Evolutionary conservation across 2,329 filamentous ascomycete species (phyloP).

Genomic region (Tetracladium maxilliforme): DNA sequence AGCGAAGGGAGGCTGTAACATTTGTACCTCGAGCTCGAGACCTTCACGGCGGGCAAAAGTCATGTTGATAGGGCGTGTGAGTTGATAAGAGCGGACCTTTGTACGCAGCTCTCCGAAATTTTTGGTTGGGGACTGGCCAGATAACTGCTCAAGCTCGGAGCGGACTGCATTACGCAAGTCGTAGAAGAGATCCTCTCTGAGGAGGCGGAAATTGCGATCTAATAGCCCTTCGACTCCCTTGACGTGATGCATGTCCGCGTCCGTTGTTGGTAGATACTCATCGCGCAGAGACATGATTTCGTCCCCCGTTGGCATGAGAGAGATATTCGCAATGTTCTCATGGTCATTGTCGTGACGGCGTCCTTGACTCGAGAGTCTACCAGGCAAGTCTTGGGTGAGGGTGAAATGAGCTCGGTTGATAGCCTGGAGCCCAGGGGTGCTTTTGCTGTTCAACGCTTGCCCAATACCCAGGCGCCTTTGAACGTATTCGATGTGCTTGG

Average conservation of each 20-base stretch:
- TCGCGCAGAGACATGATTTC: slow-evolving; percentile 26
- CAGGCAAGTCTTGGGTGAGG: slow-evolving; percentile 16
- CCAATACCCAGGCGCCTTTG: too few relatives aligned
- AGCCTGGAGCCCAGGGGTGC: too few relatives aligned
- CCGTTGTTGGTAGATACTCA: slow-evolving; percentile 27
- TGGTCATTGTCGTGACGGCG: slow-evolving; percentile 34
- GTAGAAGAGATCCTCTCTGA: slow-evolving; percentile 39
- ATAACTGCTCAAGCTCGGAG: slow-evolving; percentile 21
- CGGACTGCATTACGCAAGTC: slow-evolving; percentile 33
- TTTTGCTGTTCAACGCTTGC: too few relatives aligned
- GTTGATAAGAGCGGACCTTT: too few relatives aligned
- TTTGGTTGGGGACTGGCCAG: too few relatives aligned
- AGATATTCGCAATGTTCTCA: slow-evolving; percentile 26
- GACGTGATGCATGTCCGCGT: slow-evolving; percentile 22
- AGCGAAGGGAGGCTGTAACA: too few relatives aligned
- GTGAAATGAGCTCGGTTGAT: too few relatives aligned
- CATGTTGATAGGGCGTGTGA: too few relatives aligned
- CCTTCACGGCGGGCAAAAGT: too few relatives aligned
- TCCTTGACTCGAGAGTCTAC: slow-evolving; percentile 14
- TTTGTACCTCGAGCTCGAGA: too few relatives aligned
- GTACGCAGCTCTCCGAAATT: slow-evolving; percentile 2
- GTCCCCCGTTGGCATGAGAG: slow-evolving; percentile 29
- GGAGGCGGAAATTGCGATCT: slow-evolving; percentile 38
- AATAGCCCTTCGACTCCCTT: slow-evolving; percentile 28
- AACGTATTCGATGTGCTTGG: too few relatives aligned